These are phyloP conservation scores for Rhizopus delemar DNA, from an alignment of 371 early-diverging fungal genomes.

Conservation along the genomic window DNA sequence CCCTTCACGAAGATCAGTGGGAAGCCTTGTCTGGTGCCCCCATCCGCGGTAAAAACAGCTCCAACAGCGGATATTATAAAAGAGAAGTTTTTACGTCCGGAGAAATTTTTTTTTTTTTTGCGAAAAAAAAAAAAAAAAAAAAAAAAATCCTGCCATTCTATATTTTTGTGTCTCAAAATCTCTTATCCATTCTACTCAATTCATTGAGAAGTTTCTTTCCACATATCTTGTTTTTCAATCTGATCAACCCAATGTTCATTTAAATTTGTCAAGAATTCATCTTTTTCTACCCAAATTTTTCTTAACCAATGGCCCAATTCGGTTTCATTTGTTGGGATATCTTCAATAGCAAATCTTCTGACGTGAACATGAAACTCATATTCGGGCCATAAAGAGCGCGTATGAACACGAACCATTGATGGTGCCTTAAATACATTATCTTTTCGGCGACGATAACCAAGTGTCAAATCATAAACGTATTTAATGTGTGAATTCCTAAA, in stretches of 20 bases:
- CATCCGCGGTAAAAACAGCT: too few relatives aligned
- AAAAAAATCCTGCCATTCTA: not conserved
- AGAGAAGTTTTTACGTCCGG: too few relatives aligned
- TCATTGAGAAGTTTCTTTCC: constrained; percentile 39
- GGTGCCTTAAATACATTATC: constrained; percentile 53
- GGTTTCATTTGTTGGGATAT: constrained; percentile 62
- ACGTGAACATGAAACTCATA: constrained; percentile 75
- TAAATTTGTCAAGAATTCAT: constrained; percentile 54
- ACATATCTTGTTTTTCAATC: constrained; percentile 20
- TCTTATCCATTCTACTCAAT: not conserved
- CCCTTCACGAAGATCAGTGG: too few relatives aligned
- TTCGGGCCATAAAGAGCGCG: constrained; percentile 52
- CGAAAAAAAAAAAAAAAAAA: constrained; percentile 6
- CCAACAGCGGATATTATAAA: too few relatives aligned
- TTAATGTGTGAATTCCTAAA: constrained; percentile 66
- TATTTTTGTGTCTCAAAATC: not conserved
- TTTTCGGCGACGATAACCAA: constrained; percentile 57
- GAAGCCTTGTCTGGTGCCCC: too few relatives aligned
- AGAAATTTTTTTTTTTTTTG: too few relatives aligned
- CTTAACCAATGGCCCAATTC: constrained; percentile 63
- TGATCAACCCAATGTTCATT: constrained; percentile 39
- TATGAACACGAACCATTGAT: constrained; percentile 61
- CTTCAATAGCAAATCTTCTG: constrained; percentile 55
- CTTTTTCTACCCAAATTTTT: constrained; percentile 67
- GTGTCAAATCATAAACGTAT: constrained; percentile 69